phyloP scores from a whole-genome alignment of 1,139 yeast genomes.

The Candida buenavistaensis region DNA sequence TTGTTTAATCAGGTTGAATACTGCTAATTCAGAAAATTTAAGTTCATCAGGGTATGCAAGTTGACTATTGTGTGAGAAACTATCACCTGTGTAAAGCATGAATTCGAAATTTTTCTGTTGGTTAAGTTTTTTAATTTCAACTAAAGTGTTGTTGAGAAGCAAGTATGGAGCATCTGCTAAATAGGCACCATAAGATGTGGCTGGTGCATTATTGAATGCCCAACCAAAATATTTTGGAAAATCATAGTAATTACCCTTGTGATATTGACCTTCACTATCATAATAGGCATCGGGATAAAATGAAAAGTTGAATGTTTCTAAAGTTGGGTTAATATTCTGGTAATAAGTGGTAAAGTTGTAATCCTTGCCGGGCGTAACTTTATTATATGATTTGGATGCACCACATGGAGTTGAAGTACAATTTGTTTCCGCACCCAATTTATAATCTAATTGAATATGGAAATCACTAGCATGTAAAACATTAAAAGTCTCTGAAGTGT shows the following conservation, averaged over 20 bases:
- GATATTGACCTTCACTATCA: constrained; percentile 38
- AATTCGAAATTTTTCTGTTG: constrained; percentile 48
- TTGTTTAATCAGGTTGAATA: constrained; percentile 55
- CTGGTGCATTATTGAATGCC: constrained; percentile 48
- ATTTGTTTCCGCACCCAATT: constrained; percentile 60
- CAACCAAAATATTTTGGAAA: constrained; percentile 38
- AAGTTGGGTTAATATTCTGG: constrained; percentile 19
- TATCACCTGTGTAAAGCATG: constrained; percentile 68
- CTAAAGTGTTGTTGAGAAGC: constrained; percentile 55
- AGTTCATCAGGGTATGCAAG: constrained; percentile 49
- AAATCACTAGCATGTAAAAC: constrained; percentile 70
- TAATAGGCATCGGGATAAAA: constrained; percentile 25
- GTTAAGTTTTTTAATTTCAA: constrained; percentile 39
- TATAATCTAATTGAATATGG: constrained; percentile 59
- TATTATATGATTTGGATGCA: constrained; percentile 36
- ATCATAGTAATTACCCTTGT: constrained; percentile 42
- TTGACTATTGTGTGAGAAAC: constrained; percentile 51
- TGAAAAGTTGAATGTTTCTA: constrained; percentile 22
- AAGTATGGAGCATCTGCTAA: constrained; percentile 65
- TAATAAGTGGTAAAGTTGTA: constrained; percentile 36
- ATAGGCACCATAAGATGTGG: constrained; percentile 61
- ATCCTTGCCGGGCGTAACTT: constrained; percentile 23
- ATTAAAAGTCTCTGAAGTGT: constrained; percentile 38
- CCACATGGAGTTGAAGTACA: constrained; percentile 57
- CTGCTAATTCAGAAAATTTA: constrained; percentile 50